Percentiles rank a stretch among this genome's conserved stretches.
phyloP scores from a whole-genome alignment of 2,329 filamentous ascomycete species.

The Colletotrichum costaricense region DNA sequence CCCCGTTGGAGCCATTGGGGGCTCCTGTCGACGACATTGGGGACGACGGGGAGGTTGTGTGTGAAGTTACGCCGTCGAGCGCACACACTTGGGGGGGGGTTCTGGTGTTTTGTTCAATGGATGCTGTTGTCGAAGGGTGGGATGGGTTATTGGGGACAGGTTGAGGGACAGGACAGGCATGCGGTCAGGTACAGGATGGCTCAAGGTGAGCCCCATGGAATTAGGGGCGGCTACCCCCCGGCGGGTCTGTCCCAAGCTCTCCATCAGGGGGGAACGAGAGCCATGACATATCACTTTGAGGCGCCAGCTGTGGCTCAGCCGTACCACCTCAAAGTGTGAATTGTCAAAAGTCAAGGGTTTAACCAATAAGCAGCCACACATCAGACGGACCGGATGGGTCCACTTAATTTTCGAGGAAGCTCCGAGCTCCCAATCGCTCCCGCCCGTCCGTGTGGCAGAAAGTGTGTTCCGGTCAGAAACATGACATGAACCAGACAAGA shows the following conservation, averaged over 20 bases:
- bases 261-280: background rate
- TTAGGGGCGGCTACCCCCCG: conserved; percentile 20
- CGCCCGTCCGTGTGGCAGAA: conserved; percentile 11
- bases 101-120: conserved; percentile 4
- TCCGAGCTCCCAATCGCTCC: conserved; percentile 10
- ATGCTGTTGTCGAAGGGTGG: background rate
- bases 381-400: conserved; percentile 4
- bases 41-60: background rate
- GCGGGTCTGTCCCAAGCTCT: conserved; percentile 1
- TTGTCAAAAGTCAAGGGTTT: background rate
- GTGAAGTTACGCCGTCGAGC: conserved; percentile 15
- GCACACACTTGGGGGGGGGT: background rate
- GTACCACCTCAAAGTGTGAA: background rate
- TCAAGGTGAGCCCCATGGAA: conserved; percentile 5
- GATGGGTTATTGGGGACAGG: conserved; percentile 26
- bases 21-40: conserved; percentile 52
- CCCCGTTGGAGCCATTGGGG: conserved; percentile 49
- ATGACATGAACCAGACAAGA: conserved; percentile 17
- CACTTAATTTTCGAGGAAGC: conserved; percentile 19
- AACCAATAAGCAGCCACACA: conserved; percentile 16
- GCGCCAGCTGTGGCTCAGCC: conserved; percentile 23
- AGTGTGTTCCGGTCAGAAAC: background rate
- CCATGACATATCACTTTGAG: conserved; percentile 19
- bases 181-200: conserved; percentile 20
- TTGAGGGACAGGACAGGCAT: conserved; percentile 22